These are phyloP conservation scores for Nicotiana otophora DNA, from an alignment of 257 asterid genomes.

Conservation along the genomic window DNA sequence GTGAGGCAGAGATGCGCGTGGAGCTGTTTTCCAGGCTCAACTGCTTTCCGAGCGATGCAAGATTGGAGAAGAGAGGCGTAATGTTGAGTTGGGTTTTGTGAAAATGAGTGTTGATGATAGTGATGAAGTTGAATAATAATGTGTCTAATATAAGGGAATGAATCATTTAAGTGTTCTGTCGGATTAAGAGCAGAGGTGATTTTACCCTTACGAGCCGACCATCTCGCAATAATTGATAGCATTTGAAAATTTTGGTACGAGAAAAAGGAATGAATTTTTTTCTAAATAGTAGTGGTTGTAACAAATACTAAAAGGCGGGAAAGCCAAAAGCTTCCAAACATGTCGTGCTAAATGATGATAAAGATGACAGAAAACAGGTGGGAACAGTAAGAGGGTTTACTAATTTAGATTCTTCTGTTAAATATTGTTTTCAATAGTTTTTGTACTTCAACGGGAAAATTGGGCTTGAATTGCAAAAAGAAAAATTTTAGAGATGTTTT, in stretches of 20 bases:
- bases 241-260: not conserved
- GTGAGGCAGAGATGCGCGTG: conserved; percentile 40
- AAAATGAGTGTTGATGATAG: not conserved
- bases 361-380: too few relatives aligned
- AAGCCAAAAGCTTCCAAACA: too few relatives aligned
- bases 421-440: too few relatives aligned
- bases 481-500: too few relatives aligned
- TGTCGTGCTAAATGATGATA: too few relatives aligned
- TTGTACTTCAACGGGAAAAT: too few relatives aligned
- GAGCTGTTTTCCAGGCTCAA: conserved; percentile 52
- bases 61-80: conserved; percentile 41
- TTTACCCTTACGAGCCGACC: not conserved
- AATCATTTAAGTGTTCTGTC: not conserved
- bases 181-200: not conserved
- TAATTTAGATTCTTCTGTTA: too few relatives aligned
- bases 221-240: not conserved
- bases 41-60: conserved; percentile 31
- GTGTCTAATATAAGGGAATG: not conserved
- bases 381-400: too few relatives aligned
- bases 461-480: too few relatives aligned
- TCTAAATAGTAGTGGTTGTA: not conserved
- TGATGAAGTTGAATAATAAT: conserved; percentile 4
- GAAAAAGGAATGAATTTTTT: not conserved
- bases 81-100: conserved; percentile 10
- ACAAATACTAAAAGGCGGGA: too few relatives aligned